Conservation (phyloP, 345 rosid genomes). For the Melaleuca alternifolia region DNA sequence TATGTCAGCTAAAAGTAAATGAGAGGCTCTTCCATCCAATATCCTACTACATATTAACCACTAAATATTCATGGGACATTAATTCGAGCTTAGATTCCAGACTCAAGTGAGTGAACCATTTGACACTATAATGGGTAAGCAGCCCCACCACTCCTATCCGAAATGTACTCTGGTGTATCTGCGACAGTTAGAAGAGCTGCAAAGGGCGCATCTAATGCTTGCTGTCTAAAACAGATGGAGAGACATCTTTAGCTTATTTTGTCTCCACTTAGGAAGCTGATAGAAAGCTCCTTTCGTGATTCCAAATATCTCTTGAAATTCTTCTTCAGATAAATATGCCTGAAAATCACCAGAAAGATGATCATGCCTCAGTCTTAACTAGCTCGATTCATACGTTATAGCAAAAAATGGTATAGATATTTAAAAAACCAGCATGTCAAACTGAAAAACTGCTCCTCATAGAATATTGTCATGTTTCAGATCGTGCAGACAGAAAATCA, state of each 20-base stretch:
- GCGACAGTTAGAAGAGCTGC: not conserved
- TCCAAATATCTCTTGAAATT: slow-evolving; percentile 44
- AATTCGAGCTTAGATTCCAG: not conserved
- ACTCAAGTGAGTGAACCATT: not conserved
- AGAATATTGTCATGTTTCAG: not conserved
- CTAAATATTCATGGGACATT: not conserved
- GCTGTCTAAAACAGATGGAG: slow-evolving; percentile 41
- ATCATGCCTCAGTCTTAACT: not conserved
- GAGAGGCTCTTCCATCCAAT: not conserved
- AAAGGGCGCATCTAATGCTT: not conserved
- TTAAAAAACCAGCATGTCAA: not conserved
- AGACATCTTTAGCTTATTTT: slow-evolving; percentile 58
- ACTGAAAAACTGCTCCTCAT: not conserved
- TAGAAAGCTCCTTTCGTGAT: slow-evolving; percentile 37
- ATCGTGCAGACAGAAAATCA: not conserved
- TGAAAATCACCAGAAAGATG: slow-evolving; percentile 3
- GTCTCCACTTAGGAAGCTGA: slow-evolving; percentile 61
- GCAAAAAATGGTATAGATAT: not conserved
- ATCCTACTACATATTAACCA: not conserved
- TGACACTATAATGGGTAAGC: not conserved
- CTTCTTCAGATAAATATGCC: slow-evolving; percentile 48
- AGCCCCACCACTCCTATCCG: not conserved
- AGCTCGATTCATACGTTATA: not conserved
- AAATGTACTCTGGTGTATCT: not conserved
- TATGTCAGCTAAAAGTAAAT: not conserved